Percentiles rank a stretch among this genome's conserved stretches.
These are phyloP conservation scores for Rhynchosporium secalis DNA, from an alignment of 2,329 filamentous ascomycete genomes.

Conservation along the genomic window DNA sequence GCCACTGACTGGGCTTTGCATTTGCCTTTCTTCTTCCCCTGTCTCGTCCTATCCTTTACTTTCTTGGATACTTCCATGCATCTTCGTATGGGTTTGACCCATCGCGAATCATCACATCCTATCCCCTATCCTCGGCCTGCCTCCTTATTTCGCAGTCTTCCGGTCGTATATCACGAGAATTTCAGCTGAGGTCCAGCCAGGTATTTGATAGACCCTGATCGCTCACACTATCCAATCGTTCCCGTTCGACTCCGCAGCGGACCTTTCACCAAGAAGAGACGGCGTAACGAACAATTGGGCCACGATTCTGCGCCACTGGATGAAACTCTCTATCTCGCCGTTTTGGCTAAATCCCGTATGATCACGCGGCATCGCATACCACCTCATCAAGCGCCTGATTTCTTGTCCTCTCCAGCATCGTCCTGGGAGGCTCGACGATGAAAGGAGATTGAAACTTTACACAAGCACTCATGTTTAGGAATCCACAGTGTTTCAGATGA, in stretches of 20 bases:
- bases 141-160: too few species aligned
- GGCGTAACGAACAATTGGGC: not conserved
- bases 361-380: conserved; percentile 17
- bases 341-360: conserved; percentile 13
- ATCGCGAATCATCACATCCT: not conserved
- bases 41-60: conserved; percentile 4
- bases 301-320: conserved; percentile 15
- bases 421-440: not conserved
- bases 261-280: not conserved
- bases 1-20: conserved; percentile 1
- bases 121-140: not conserved
- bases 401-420: not conserved
- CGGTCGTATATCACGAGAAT: too few species aligned
- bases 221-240: conserved; percentile 13
- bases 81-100: not conserved
- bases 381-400: conserved; percentile 18
- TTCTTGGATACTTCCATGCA: not conserved
- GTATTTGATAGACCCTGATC: not conserved
- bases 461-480: conserved; percentile 17
- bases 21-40: conserved; percentile 4
- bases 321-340: conserved; percentile 16
- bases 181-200: not conserved
- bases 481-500: conserved; percentile 18
- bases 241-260: not conserved
- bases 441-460: conserved; percentile 20